Conservation (phyloP, 805 yeast species). For the Starmerella geochares region DNA sequence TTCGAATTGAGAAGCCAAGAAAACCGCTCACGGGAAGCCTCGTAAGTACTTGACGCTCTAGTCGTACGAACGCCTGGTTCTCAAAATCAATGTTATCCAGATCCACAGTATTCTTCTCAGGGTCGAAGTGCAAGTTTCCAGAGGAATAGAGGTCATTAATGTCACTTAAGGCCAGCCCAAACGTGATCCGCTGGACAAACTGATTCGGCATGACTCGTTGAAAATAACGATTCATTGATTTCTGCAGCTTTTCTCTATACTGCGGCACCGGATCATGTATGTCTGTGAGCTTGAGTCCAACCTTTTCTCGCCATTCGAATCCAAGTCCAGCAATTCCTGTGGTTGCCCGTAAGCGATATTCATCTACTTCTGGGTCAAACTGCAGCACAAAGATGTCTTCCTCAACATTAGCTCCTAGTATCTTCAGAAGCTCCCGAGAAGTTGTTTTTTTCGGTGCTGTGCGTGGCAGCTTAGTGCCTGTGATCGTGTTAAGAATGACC, state of each 20-base stretch:
- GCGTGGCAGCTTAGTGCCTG: slow-evolving; percentile 8
- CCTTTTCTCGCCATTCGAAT: slow-evolving; percentile 50
- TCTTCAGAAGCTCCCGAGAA: slow-evolving; percentile 10
- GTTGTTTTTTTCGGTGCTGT: neutral
- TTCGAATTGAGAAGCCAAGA: slow-evolving; percentile 44
- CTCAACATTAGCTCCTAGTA: slow-evolving; percentile 36
- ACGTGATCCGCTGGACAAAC: slow-evolving; percentile 54
- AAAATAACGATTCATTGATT: slow-evolving; percentile 62
- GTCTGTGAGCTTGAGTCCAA: slow-evolving; percentile 45
- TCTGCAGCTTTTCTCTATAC: slow-evolving; percentile 44
- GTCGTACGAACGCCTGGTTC: slow-evolving; percentile 41
- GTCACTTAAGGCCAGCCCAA: slow-evolving; percentile 39
- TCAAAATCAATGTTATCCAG: slow-evolving; percentile 33
- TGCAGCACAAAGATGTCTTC: slow-evolving; percentile 55
- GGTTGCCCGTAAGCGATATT: slow-evolving; percentile 46
- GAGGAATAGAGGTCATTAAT: slow-evolving; percentile 11
- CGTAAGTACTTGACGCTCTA: slow-evolving; percentile 49
- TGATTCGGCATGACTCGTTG: slow-evolving; percentile 44
- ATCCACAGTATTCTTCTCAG: slow-evolving; percentile 12
- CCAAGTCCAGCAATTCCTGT: slow-evolving; percentile 62
- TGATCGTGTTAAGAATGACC: slow-evolving; percentile 19
- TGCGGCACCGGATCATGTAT: slow-evolving; percentile 69
- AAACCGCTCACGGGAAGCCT: slow-evolving; percentile 42
- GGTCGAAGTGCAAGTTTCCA: slow-evolving; percentile 9
- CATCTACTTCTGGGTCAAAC: slow-evolving; percentile 33